A percentile compares a stretch with the other conserved stretches of the same genome.
phyloP scores from a whole-genome alignment of 805 yeast species.

The Yamadazyma sp. region DNA sequence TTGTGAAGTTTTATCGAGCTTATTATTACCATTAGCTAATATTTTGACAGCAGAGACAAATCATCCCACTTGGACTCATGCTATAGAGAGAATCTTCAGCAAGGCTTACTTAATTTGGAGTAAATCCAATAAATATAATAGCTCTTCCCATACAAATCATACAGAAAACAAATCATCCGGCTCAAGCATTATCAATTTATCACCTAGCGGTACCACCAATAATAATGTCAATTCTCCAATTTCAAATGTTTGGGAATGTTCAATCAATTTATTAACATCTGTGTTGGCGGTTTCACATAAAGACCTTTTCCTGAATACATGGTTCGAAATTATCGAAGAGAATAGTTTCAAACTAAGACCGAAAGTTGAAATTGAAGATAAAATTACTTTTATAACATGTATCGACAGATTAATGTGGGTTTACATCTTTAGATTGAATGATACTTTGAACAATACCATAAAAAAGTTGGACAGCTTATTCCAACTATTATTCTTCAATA shows the following conservation, averaged over 20 bases:
- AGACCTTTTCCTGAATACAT: slow-evolving; percentile 64
- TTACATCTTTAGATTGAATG: slow-evolving; percentile 79
- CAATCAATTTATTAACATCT: slow-evolving; percentile 67
- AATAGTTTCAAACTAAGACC: slow-evolving; percentile 63
- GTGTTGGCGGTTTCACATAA: slow-evolving; percentile 78
- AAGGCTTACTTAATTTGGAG: slow-evolving; percentile 47
- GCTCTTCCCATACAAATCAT: slow-evolving; percentile 1
- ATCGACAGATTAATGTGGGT: slow-evolving; percentile 85
- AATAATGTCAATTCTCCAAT: slow-evolving; percentile 1
- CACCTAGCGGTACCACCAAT: slow-evolving; percentile 9
- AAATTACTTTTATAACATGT: slow-evolving; percentile 59
- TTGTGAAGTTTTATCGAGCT: slow-evolving; percentile 74
- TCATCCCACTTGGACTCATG: slow-evolving; percentile 92
- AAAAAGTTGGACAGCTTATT: slow-evolving; percentile 70
- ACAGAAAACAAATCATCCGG: slow-evolving; percentile 5
- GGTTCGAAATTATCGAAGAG: slow-evolving; percentile 69
- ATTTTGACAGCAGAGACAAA: slow-evolving; percentile 89
- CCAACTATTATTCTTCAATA: slow-evolving; percentile 50
- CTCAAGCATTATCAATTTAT: slow-evolving; percentile 8
- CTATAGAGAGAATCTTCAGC: slow-evolving; percentile 60
- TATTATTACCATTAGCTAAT: slow-evolving; percentile 80
- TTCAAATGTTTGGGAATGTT: slow-evolving; percentile 58
- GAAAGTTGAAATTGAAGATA: slow-evolving; percentile 47
- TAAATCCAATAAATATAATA: slow-evolving; percentile 23
- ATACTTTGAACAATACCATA: slow-evolving; percentile 82